Conservation (phyloP, 2,329 filamentous ascomycete genomes). For the Clonostachys byssicola region DNA sequence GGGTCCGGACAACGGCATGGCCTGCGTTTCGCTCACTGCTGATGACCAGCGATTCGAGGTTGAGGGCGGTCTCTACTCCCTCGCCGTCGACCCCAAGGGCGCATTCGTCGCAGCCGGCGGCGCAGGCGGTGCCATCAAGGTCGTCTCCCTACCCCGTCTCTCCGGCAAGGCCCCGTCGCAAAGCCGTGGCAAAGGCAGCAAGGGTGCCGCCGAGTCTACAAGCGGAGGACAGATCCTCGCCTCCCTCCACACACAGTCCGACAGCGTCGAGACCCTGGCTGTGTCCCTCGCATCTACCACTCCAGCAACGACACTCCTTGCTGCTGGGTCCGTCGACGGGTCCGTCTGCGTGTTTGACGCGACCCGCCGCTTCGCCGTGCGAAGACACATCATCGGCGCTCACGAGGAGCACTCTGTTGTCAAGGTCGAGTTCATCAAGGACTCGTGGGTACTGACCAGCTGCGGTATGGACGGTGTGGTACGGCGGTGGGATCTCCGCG, state of each 20-base stretch:
- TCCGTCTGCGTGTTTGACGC: slow-evolving; percentile 85
- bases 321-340: slow-evolving; percentile 67
- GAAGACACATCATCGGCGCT: slow-evolving; percentile 74
- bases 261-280: slow-evolving; percentile 72
- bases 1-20: slow-evolving; percentile 59
- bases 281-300: slow-evolving; percentile 39
- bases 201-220: slow-evolving; percentile 26
- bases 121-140: slow-evolving; percentile 78
- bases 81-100: slow-evolving; percentile 77
- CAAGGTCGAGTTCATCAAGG: slow-evolving; percentile 80
- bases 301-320: slow-evolving; percentile 51
- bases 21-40: slow-evolving; percentile 72
- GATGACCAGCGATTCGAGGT: slow-evolving; percentile 88
- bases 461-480: slow-evolving; percentile 92
- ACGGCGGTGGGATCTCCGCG: slow-evolving; percentile 77
- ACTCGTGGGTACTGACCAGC: slow-evolving; percentile 71
- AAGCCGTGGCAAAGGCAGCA: slow-evolving; percentile 16
- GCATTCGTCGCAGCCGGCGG: slow-evolving; percentile 82
- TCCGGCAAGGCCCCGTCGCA: slow-evolving; percentile 14
- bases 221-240: slow-evolving; percentile 66
- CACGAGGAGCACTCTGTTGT: slow-evolving; percentile 90
- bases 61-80: slow-evolving; percentile 85
- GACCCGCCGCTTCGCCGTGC: slow-evolving; percentile 79
- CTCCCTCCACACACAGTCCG: slow-evolving; percentile 71
- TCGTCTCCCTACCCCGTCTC: slow-evolving; percentile 76